Evolutionary conservation across 2,329 filamentous ascomycete genomes (phyloP), one percentile per base, ranked within the genome.

Genomic region (Pyrenochaeta sp.): DNA sequence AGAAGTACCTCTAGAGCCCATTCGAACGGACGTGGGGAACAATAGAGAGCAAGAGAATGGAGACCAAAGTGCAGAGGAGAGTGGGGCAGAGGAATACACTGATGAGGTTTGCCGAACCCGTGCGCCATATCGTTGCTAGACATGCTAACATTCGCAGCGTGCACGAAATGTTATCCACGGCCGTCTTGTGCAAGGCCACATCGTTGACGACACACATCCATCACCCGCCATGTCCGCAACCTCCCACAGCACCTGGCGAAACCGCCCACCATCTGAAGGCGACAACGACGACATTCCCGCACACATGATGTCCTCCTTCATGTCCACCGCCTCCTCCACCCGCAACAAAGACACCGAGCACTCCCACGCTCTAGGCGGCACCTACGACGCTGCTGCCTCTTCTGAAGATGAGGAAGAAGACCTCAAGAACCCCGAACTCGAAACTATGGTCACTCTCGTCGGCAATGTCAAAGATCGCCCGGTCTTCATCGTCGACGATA

Each of bases 391-490:
- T 9, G 89, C 85, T n/a, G 90, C 86, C 37, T 90, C 88, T 25
- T 93, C 91, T 12, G 95, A 97, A 65, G 94, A 97, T 61, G 95
- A 98, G 77, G 95, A 99, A 71, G 92, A 96, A 66, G 88, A 89
- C n/a, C 87, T 94, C 51, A 87, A 90, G 69, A 88, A 94, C 66
- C 88, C 90, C 10, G 89, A 90, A 59, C 84, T 94, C 24, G 95
- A 99, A 80, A 93, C 93, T 73, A 97, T 94, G 82, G 96, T 99
- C 69, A 99, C 95, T 0, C 84, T 99, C n/a, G 95, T 99, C 13
- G 95, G 95, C 59, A 92, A 98, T 71, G 95, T 99, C 59, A 90
- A 89, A 73, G 88, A 92, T 74, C 88, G 92, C 57, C 90, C 92
- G 0, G 95, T 98, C 52, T 90, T 99, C 75, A 93, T 99, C 60